Evolutionary conservation across 2,329 filamentous ascomycete genomes (phyloP), one percentile per base, ranked within the genome.

Genomic region (Chaetomium sp.): DNA sequence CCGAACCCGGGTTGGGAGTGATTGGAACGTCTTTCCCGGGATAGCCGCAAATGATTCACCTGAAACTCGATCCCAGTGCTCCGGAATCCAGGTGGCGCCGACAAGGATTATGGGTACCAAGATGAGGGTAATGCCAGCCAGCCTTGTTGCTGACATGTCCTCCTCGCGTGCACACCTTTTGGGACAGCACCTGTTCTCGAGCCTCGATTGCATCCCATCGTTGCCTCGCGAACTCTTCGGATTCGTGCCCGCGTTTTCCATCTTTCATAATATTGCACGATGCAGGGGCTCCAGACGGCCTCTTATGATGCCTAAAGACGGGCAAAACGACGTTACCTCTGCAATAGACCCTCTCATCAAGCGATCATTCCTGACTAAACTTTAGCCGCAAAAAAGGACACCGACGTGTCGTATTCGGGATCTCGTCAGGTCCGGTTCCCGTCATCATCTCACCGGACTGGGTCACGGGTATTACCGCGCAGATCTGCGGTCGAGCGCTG

Each of bases 61-160:
- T 66, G 60, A 65, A 64, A 64, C 65, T 62, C 50, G 57, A 62
- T 59, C 67, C 67, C 67, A 63, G 60, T 45, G 51, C 50, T 65
- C 47, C 60, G 67, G 60, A 62, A 60, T 53, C 54, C 59, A 62
- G 25, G 65, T 66, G 65, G 62, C 60, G 60, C 56, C 57, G 66
- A 56, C 60, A 64, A 25, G 63, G 65, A 56, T 64, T 27, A 51
- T 56, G 42, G 60, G 16, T 61, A 38, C 58, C 47, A 58, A 42
- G 53, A 21, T 33, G 33, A 33, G 57, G 49, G 51, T 45, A 45
- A 19, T 23, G 53, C 3, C n/a, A 57, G 50, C 59, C 57, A 57
- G 50, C 59, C 57, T 60, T 35, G 59, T 31, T 42, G 42, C 60
- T 54, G 57, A 60, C 60, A 53, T 23, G 47, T 12, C 45, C 50